These are phyloP conservation scores for Dipteronia dyeriana DNA, from an alignment of 345 rosid species.

Conservation along the genomic window DNA sequence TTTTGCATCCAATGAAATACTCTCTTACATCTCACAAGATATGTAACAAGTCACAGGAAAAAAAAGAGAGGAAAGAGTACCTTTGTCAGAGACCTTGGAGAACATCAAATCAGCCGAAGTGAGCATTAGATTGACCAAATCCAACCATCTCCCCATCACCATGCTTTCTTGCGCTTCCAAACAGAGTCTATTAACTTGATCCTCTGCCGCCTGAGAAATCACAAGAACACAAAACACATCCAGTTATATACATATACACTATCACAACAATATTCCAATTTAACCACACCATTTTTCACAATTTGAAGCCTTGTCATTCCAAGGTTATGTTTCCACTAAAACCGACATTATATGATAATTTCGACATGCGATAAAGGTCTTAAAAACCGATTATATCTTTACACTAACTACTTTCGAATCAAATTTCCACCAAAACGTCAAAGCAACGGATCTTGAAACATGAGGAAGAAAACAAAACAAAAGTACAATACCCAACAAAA, in stretches of 20 bases:
- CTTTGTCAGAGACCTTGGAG: slow-evolving; percentile 92
- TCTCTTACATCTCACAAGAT: not conserved
- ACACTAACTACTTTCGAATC: not conserved
- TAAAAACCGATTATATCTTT: not conserved
- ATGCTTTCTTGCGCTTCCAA: slow-evolving; percentile 79
- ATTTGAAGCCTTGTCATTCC: no score
- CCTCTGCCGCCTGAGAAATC: slow-evolving; percentile 61
- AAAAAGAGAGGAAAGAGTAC: slow-evolving; percentile 30
- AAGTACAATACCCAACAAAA: not conserved
- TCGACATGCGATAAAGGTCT: no score
- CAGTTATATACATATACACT: not conserved
- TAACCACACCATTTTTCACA: not conserved
- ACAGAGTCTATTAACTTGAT: slow-evolving; percentile 73
- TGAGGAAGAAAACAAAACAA: not conserved
- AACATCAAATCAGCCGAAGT: slow-evolving; percentile 86
- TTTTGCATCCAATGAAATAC: not conserved
- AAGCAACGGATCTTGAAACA: not conserved
- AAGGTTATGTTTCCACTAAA: no score
- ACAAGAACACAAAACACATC: not conserved
- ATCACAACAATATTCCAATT: not conserved
- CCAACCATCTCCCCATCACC: slow-evolving; percentile 67
- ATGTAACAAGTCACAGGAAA: not conserved
- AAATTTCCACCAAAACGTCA: not conserved
- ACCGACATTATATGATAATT: no score
- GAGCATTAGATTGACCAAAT: slow-evolving; percentile 79